Conservation (phyloP, 2,329 filamentous ascomycete species). For the Rhynchosporium graminicola region DNA sequence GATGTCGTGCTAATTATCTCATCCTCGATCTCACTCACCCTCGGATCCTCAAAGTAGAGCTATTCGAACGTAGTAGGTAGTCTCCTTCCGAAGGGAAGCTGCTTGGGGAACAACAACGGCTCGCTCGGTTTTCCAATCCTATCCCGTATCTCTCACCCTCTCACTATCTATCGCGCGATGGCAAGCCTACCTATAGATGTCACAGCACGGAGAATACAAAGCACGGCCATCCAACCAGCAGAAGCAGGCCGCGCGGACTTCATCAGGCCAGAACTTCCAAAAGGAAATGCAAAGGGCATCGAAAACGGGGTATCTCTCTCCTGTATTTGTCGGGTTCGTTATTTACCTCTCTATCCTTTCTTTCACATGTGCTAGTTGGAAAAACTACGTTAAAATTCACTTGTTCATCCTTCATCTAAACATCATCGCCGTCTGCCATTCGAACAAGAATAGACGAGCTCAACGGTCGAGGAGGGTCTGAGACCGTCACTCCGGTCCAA, state of each 20-base stretch:
- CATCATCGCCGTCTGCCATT: background rate
- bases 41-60: too few relatives aligned
- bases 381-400: too few relatives aligned
- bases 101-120: too few relatives aligned
- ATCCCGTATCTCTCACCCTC: background rate
- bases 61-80: too few relatives aligned
- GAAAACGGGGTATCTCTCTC: background rate
- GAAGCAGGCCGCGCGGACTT: background rate
- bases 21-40: background rate
- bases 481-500: background rate
- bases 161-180: background rate
- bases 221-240: background rate
- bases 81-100: too few relatives aligned
- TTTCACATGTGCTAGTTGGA: background rate
- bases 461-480: conserved; percentile 7
- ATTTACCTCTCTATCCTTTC: background rate
- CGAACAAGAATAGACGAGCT: background rate
- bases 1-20: background rate
- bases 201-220: background rate
- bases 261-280: background rate
- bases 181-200: too few relatives aligned
- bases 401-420: background rate
- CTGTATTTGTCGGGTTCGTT: background rate
- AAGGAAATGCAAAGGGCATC: background rate
- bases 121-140: too few relatives aligned